A percentile compares a stretch with the other conserved stretches of the same genome.
Conservation (phyloP, 1,284 basidiomycete species). For the Stereum hirsutum region DNA sequence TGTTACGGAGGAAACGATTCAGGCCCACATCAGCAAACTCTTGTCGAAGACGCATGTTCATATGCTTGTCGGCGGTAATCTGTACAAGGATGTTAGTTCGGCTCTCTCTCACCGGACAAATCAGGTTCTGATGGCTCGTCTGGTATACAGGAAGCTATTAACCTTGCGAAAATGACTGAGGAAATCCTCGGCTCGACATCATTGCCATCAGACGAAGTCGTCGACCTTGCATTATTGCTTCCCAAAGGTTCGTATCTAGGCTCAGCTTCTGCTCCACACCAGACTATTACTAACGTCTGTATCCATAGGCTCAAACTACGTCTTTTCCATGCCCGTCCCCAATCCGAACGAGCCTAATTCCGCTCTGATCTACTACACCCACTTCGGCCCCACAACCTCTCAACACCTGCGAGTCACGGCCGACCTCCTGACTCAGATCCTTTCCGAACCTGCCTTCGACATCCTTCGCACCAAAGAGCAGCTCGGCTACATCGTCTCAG, state of each 20-base stretch:
- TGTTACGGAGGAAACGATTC: conserved; percentile 66
- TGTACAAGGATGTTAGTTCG: conserved; percentile 63
- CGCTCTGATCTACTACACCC: conserved; percentile 71
- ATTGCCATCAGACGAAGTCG: conserved; percentile 45
- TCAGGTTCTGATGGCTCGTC: conserved; percentile 1
- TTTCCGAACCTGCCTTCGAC: conserved; percentile 90
- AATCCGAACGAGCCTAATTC: conserved; percentile 89
- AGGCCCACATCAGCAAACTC: conserved; percentile 55
- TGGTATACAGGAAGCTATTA: conserved; percentile 59
- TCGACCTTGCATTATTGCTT: conserved; percentile 59
- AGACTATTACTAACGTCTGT: neutral
- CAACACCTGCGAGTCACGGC: conserved; percentile 49
- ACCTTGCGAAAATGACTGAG: conserved; percentile 69
- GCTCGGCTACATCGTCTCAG: conserved; percentile 84
- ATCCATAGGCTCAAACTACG: conserved; percentile 54
- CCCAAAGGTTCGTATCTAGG: conserved; percentile 40
- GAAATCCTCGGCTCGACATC: conserved; percentile 52
- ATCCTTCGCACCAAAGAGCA: conserved; percentile 94
- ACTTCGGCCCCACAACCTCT: conserved; percentile 58
- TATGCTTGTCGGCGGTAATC: conserved; percentile 81
- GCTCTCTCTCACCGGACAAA: neutral
- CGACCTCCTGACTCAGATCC: conserved; percentile 65
- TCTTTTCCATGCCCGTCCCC: conserved; percentile 64
- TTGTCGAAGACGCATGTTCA: conserved; percentile 67
- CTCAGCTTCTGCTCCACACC: conserved; percentile 11